These are phyloP conservation scores for Venturia pyrina DNA, from an alignment of 2,329 filamentous ascomycete genomes.

Conservation along the genomic window DNA sequence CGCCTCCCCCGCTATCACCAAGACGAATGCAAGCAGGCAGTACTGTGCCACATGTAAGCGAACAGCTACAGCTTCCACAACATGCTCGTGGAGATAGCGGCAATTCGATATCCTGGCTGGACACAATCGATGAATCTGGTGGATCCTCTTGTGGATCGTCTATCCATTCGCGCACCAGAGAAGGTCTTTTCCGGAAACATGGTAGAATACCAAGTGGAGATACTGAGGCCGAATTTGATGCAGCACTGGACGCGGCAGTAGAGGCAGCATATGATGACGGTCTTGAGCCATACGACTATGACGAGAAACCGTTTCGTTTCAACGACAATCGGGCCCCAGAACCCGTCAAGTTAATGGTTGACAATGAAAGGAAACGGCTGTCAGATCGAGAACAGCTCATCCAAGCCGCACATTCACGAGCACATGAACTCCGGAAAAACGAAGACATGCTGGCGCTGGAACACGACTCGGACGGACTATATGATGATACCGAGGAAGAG, in stretches of 20 bases:
- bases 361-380: slow-evolving; percentile 42
- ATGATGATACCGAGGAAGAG: slow-evolving; percentile 36
- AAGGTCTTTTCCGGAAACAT: slow-evolving; percentile 58
- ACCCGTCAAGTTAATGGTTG: slow-evolving; percentile 63
- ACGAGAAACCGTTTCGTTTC: slow-evolving; percentile 20
- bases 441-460: neutral
- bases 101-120: slow-evolving; percentile 78
- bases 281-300: slow-evolving; percentile 59
- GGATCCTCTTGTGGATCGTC: slow-evolving; percentile 66
- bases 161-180: slow-evolving; percentile 69
- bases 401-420: slow-evolving; percentile 14
- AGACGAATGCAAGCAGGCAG: slow-evolving; percentile 43
- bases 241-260: slow-evolving; percentile 86
- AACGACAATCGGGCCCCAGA: slow-evolving; percentile 30
- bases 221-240: slow-evolving; percentile 86
- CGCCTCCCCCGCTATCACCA: slow-evolving; percentile 64
- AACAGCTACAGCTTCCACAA: slow-evolving; percentile 9
- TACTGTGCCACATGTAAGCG: neutral
- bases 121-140: slow-evolving; percentile 84
- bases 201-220: slow-evolving; percentile 58
- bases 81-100: slow-evolving; percentile 1
- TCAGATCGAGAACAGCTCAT: slow-evolving; percentile 7
- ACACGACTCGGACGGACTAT: slow-evolving; percentile 18
- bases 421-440: neutral
- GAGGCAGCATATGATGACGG: slow-evolving; percentile 94